Evolutionary conservation across 768 basidiomycete genomes (phyloP), one percentile per base, ranked within the genome.

Genomic region (Calocera cornea): DNA sequence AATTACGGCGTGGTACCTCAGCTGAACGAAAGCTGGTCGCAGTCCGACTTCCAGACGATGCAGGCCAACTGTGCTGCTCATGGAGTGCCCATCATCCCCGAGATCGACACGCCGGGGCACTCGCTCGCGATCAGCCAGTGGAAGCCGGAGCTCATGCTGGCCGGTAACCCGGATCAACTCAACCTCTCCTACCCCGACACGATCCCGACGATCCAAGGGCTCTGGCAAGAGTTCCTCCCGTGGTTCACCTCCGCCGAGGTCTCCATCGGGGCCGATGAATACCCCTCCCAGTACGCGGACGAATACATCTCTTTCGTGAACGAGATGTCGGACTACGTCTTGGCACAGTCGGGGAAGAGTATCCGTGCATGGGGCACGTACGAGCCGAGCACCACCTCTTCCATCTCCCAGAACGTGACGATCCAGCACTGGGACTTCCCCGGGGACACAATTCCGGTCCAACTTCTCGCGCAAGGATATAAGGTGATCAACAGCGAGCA

Each of bases 201-300:
- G 0, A 76, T 80, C 40, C 79, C 79, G 11, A 79, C 78, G 0
- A 73, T 82, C 47, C 76, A 81, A 68, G 73, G 76, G 8, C 76
- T 81, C 19, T 81, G 80, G 81, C 72, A 77, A 22, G 78, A 79
- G 67, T 72, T 77, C 67, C 73, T 80, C 29, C 76, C 78, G 0
- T 79, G 78, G 78, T 79, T 78, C 69, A 69, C 77, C 22, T 72
- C 77, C 65, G 60, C 71, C 11, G 79, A 82, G 66, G 79, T 82
- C 22, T 80, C 79, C 8, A 81, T 82, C 40, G 81, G 81, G 14
- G 79, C 79, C 29, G 80, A 81, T 65, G 80, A 82, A 72, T 81
- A 81, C 68, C 67, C 70, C 11, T 41, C 76, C 8, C 70, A 74
- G 5, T 71, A 80, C 10, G 80, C 79, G 1, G 73, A 80, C 64